These are phyloP conservation scores for Stygiomarasmius scandens DNA, from an alignment of 1,284 basidiomycete species.

Conservation along the genomic window DNA sequence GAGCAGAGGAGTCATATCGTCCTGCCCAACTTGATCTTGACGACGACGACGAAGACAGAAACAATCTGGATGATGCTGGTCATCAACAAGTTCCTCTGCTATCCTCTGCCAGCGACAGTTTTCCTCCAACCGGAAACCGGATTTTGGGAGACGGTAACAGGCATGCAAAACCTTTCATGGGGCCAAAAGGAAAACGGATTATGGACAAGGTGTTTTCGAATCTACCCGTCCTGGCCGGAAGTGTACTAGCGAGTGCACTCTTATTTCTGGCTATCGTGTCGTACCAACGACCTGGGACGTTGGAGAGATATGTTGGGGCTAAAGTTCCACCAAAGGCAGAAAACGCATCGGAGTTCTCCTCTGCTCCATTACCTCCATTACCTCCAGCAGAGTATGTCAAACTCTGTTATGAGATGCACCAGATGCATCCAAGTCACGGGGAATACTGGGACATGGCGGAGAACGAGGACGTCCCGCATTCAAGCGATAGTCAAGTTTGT, in stretches of 20 bases:
- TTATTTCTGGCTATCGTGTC: conserved; percentile 55
- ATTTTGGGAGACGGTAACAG: conserved; percentile 5
- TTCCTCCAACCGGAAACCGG: not conserved
- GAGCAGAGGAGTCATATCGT: conserved; percentile 53
- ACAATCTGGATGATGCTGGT: conserved; percentile 16
- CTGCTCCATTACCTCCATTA: conserved; percentile 54
- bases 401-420: conserved; percentile 55
- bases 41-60: conserved; percentile 33
- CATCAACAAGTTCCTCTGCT: conserved; percentile 9
- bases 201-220: conserved; percentile 24
- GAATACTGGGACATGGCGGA: conserved; percentile 53
- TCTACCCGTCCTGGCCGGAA: conserved; percentile 48
- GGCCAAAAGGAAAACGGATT: not conserved
- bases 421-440: conserved; percentile 51
- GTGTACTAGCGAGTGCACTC: conserved; percentile 48
- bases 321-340: conserved; percentile 15
- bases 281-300: conserved; percentile 47
- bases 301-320: conserved; percentile 49
- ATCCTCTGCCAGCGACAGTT: conserved; percentile 7
- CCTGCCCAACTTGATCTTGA: conserved; percentile 46
- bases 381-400: conserved; percentile 51
- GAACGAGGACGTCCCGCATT: conserved; percentile 52
- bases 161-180: conserved; percentile 12
- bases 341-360: not conserved
- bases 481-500: conserved; percentile 47